phyloP scores from a whole-genome alignment of 2,329 filamentous ascomycete species.

The Fusarium buxicola region DNA sequence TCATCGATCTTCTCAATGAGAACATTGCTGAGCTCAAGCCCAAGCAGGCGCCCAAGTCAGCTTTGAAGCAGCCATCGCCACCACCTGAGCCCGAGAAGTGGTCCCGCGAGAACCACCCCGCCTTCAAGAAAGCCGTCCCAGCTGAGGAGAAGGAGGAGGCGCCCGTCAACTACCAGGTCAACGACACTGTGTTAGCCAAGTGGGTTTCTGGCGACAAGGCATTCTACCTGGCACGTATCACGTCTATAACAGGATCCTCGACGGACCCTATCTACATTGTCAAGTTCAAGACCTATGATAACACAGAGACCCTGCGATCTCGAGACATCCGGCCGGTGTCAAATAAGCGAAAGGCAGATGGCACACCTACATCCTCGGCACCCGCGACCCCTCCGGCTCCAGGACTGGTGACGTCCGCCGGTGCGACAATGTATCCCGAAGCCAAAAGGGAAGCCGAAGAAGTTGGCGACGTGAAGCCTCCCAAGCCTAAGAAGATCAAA shows the following conservation, averaged over 20 bases:
- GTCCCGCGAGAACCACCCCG: conserved; percentile 83
- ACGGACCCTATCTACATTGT: conserved; percentile 92
- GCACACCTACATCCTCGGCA: conserved; percentile 65
- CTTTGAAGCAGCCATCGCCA: conserved; percentile 59
- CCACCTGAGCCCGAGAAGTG: conserved; percentile 76
- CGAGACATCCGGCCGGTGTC: conserved; percentile 86
- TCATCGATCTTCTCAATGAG: conserved; percentile 82
- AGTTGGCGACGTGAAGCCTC: conserved; percentile 75
- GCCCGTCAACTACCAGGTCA: conserved; percentile 78
- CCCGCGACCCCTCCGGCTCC: conserved; percentile 52
- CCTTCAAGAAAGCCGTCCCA: conserved; percentile 68
- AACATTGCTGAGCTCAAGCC: conserved; percentile 82
- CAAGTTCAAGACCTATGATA: conserved; percentile 92
- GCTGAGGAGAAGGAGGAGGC: conserved; percentile 63
- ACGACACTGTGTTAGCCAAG: conserved; percentile 90
- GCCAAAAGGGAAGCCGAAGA: conserved; percentile 71
- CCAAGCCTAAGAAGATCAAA: conserved; percentile 89
- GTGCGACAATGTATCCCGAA: conserved; percentile 70
- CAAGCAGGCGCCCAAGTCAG: conserved; percentile 58
- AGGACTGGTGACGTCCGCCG: conserved; percentile 64
- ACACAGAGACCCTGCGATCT: conserved; percentile 82
- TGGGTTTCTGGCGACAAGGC: conserved; percentile 90
- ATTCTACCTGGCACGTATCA: conserved; percentile 93
- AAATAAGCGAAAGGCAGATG: conserved; percentile 89
- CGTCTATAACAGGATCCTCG: conserved; percentile 92